Percentiles rank a stretch among this genome's conserved stretches.
Evolutionary conservation across 768 basidiomycete genomes (phyloP).

Genomic region (Serendipita vermifera): DNA sequence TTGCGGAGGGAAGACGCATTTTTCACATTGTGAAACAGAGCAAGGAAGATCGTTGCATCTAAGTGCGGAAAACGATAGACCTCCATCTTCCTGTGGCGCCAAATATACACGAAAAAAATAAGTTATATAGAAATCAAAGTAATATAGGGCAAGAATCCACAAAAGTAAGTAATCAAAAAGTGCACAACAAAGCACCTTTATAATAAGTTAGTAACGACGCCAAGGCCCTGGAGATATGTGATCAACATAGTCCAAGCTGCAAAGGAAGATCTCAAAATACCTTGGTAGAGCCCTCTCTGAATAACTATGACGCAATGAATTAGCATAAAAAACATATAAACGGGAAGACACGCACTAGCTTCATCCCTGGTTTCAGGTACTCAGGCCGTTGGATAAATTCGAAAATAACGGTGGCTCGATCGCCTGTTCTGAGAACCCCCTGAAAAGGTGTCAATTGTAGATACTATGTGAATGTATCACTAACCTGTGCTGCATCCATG

Average conservation of each 20-base stretch:
- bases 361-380: slow-evolving; percentile 87
- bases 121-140: not conserved
- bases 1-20: slow-evolving; percentile 49
- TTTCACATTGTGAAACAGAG: slow-evolving; percentile 51
- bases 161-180: too few relatives aligned
- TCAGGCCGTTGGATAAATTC: slow-evolving; percentile 90
- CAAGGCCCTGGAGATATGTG: slow-evolving; percentile 15
- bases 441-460: slow-evolving; percentile 43
- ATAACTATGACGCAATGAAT: slow-evolving; percentile 30
- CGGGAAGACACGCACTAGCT: slow-evolving; percentile 35
- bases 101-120: not conserved
- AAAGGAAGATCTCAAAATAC: slow-evolving; percentile 30
- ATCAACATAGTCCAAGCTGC: not conserved
- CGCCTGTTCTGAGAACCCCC: slow-evolving; percentile 82
- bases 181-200: slow-evolving; percentile 3
- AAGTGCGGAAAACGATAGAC: slow-evolving; percentile 21
- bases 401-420: slow-evolving; percentile 86
- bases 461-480: not conserved
- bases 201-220: slow-evolving; percentile 21
- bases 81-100: slow-evolving; percentile 21
- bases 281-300: slow-evolving; percentile 94
- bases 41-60: slow-evolving; percentile 38
- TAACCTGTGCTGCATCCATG: slow-evolving; percentile 41
- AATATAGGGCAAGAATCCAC: not conserved
- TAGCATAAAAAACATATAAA: not conserved